Base-by-base conservation (phyloP, 768 basidiomycete species). In the Butyriboletus loyo region DNA sequence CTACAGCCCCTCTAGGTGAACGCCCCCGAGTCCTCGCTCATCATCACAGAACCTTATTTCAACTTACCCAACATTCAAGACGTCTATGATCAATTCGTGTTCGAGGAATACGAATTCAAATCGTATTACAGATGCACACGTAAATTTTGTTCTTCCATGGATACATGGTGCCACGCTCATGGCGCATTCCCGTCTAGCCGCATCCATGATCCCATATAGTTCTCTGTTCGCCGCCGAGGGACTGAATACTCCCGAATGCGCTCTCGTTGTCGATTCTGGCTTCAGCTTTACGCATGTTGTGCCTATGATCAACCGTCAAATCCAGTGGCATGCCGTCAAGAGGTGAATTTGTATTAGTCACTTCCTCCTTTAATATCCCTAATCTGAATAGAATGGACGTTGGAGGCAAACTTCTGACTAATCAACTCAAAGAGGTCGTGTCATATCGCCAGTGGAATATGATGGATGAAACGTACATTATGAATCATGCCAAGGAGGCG, bases 401-500 rank as follows among this genome's bases (percentile, higher is more conserved):
- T 17, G 95, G 96, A 46, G 96, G 95, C 42, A 97, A 98, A 73
- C 79, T 98, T 10, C 70, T 98, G 52, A 98, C 95, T 24, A 98
- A 98, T 71, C 90, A 96, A 46, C 80, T 98, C 22, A 97, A 97
- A 66, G 91, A 95, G 65, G 78, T 95, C 40, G 83, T 95, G 6
- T 96, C 93, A 13, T 98, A 89, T 68, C 85, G 96, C 39, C 95
- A 98, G 66, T 98, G 92, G 90, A 92, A 98, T 69, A 92, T 98
- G 90, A 94, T 95, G 86, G 93, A 97, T 63, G 88, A 98, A 68
- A 95, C 92, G 3, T 83, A 87, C 68, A 89, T 98, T 65, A 86
- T 97, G 77, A 94, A 96, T 72, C 81, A 88, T 62, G 87, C 92
- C 62, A 94, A 96, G 69, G 93, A 98, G 69, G 70, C 81, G 15